Evolutionary conservation across 805 yeast genomes (phyloP).

Genomic region (Sungouiozyma intestinalis): DNA sequence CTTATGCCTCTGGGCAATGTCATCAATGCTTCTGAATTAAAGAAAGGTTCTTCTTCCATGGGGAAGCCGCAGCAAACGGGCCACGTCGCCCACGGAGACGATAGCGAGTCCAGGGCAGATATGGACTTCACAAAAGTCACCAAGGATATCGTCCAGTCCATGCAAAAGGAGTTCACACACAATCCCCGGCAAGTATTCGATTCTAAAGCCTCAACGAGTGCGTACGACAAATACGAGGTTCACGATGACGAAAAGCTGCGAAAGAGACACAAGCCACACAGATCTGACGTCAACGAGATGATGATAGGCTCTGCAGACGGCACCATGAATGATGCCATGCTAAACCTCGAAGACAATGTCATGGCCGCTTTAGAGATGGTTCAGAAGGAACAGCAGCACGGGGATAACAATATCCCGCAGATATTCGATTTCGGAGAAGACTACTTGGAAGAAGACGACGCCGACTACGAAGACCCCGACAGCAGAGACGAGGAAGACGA

Average conservation of each 20-base stretch:
- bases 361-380: conserved; percentile 22
- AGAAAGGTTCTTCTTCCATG: neutral
- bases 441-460: conserved; percentile 9
- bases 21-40: conserved; percentile 2
- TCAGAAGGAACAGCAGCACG: conserved; percentile 12
- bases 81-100: too few relatives aligned
- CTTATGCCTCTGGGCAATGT: conserved; percentile 18
- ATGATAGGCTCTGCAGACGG: neutral
- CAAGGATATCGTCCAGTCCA: neutral
- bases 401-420: conserved; percentile 3
- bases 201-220: too few relatives aligned
- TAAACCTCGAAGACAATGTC: conserved; percentile 21
- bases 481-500: conserved; percentile 2
- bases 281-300: neutral
- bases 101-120: neutral
- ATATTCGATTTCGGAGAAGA: conserved; percentile 7
- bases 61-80: too few relatives aligned
- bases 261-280: neutral
- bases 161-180: neutral
- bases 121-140: neutral
- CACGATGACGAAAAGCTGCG: neutral
- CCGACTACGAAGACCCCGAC: conserved; percentile 8
- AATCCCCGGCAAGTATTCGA: neutral
- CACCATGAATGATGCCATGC: conserved; percentile 19
- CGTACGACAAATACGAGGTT: neutral